Conservation (phyloP, 2,329 filamentous ascomycete species). For the Stachybotrys elegans region DNA sequence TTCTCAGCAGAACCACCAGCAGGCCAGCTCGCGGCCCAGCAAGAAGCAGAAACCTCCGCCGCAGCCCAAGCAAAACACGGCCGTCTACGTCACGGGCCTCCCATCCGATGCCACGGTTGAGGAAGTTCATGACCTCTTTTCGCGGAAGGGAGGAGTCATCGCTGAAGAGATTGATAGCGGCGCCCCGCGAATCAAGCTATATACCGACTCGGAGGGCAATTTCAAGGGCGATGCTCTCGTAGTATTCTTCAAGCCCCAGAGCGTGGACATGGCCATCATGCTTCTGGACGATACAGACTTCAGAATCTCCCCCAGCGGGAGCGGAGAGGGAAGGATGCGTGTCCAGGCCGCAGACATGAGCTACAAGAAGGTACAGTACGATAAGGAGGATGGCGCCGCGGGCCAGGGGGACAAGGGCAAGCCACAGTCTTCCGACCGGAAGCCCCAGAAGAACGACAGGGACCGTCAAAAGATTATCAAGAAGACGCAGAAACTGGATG, state of each 20-base stretch:
- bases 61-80: constrained; percentile 68
- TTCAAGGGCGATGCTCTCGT: constrained; percentile 94
- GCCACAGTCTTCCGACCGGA: constrained; percentile 30
- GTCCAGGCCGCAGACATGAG: constrained; percentile 83
- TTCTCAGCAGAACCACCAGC: constrained; percentile 14
- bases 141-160: constrained; percentile 79
- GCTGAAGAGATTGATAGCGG: constrained; percentile 91
- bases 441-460: constrained; percentile 49
- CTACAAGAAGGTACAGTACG: constrained; percentile 83
- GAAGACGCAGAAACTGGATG: constrained; percentile 86
- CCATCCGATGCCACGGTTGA: constrained; percentile 72
- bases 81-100: constrained; percentile 86
- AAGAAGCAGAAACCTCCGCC: constrained; percentile 45
- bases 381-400: constrained; percentile 26
- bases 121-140: constrained; percentile 81
- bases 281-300: constrained; percentile 81
- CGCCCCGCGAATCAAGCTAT: constrained; percentile 87
- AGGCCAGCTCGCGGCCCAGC: constrained; percentile 34
- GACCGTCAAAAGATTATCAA: constrained; percentile 88
- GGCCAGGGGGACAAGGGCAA: constrained; percentile 13
- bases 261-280: constrained; percentile 79
- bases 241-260: constrained; percentile 92
- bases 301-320: constrained; percentile 52
- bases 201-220: constrained; percentile 70
- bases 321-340: constrained; percentile 60